Evolutionary conservation across 192 early-diverging fungal species (phyloP), one percentile per base, ranked within the genome.

Genomic region (Linnemannia exigua): DNA sequence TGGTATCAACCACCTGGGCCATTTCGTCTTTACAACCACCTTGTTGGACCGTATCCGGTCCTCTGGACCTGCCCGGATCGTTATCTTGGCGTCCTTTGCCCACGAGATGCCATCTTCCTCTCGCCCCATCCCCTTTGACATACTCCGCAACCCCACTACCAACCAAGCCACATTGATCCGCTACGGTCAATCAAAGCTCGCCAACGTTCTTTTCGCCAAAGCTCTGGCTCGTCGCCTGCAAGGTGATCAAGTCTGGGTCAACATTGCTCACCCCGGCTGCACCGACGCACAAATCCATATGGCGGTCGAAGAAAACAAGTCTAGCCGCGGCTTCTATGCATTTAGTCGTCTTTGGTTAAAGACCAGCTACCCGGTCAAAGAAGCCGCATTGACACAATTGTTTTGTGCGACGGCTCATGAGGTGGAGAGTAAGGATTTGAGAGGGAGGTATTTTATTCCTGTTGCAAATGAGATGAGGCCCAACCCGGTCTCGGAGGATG

Each of bases 161-260:
- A 46, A 68, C 11, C 74, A 68, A 20, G 31, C 17, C 9, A 37
- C 33, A 31, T 38, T 54, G 16, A 74, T 35, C 15, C 71, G 35
- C 12, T 90, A 90, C 71, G 90, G 90, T 0, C 90, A 91, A 51
- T 91, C 90, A 19, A 91, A 90, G 47, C 79, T 90, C 15, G 88
- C 90, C 22, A 90, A 90, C 68, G 51, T 90, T n/a, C 77, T 90
- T 17, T 89, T 91, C 68, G 71, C 84, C 12, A 71, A 73, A 12
- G 79, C 68, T 5, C 31, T 84, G 35, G 80, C 82, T 31, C 78
- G 67, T 3, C 80, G 80, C 6, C 25, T 54, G 36, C 80, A 46
- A 15, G 38, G 73, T 19, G 47, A 80, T n/a, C 58, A 35, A 12
- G 76, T 74, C 12, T 72, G 70, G 70, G 35, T 75, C 54, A 75